A percentile compares a stretch with the other conserved stretches of the same genome.
Evolutionary conservation across 1,139 yeast genomes (phyloP).

Genomic region (Kodamaea sp.): DNA sequence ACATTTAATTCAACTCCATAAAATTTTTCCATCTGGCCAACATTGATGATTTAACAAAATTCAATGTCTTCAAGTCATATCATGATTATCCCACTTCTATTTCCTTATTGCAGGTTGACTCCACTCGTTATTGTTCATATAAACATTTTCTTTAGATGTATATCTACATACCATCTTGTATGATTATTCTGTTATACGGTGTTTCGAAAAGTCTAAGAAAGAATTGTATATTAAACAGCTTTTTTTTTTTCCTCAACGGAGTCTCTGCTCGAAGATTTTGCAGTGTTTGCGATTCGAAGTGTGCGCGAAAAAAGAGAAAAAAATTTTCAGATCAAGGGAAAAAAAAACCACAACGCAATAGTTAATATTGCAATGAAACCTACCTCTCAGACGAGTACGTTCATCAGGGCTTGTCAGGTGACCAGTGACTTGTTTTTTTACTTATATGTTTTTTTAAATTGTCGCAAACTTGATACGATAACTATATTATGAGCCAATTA

Average conservation of each 20-base stretch:
- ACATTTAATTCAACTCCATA: not conserved
- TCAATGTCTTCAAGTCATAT: constrained; percentile 2
- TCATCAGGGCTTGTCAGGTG: not conserved
- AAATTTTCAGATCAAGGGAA: not conserved
- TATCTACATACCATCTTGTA: constrained; percentile 37
- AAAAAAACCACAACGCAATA: not conserved
- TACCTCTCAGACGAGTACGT: too few species aligned
- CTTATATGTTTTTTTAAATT: too few species aligned
- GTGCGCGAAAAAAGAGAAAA: not conserved
- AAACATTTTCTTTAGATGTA: not conserved
- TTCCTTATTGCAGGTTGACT: constrained; percentile 4
- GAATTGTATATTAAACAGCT: constrained; percentile 2
- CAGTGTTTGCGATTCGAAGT: not conserved
- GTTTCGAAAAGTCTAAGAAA: constrained; percentile 2
- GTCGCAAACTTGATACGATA: too few species aligned
- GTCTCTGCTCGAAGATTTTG: not conserved
- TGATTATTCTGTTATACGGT: constrained; percentile 24
- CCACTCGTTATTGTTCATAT: not conserved
- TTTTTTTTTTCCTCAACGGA: constrained; percentile 1
- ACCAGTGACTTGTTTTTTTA: not conserved
- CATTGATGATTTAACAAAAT: not conserved
- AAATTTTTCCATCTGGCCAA: constrained; percentile 1
- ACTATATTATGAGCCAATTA: too few species aligned
- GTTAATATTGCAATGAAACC: too few species aligned
- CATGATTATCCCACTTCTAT: constrained; percentile 3